Conservation (phyloP, 345 rosid species). For the Corchorus capsularis region DNA sequence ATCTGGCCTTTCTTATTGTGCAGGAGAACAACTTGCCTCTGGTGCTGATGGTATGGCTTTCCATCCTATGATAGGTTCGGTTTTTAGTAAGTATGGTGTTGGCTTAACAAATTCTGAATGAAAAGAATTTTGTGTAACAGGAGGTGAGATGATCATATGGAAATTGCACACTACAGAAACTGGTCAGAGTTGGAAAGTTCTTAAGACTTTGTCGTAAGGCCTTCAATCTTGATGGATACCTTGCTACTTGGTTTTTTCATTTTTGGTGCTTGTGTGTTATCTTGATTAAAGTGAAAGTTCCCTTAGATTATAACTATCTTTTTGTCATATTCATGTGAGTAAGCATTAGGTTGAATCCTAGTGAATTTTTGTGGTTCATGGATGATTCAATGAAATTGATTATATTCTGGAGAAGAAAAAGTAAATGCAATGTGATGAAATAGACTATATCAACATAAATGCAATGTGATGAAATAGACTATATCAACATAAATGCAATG, state of each 20-base stretch:
- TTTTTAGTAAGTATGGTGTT: not conserved
- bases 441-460: not conserved
- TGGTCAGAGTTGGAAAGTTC: constrained; percentile 85
- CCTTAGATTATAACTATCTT: not conserved
- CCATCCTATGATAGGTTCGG: not conserved
- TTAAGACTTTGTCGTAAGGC: constrained; percentile 74
- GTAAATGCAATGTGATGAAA: not conserved
- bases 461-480: not conserved
- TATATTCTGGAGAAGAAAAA: not conserved
- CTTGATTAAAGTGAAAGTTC: not conserved
- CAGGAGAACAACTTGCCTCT: constrained; percentile 93
- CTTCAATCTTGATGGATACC: constrained; percentile 14
- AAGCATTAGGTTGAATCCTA: not conserved
- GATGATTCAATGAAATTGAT: not conserved
- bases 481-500: not conserved
- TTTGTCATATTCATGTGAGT: not conserved
- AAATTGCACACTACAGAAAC: constrained; percentile 72
- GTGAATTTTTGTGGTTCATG: not conserved
- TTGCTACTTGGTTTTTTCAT: not conserved
- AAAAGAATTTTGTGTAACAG: constrained; percentile 35
- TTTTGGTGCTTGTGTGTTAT: not conserved
- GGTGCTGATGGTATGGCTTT: constrained; percentile 87
- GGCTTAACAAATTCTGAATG: constrained; percentile 2
- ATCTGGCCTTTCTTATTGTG: constrained; percentile 20
- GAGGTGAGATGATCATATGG: constrained; percentile 92